Percentiles rank a stretch among this genome's conserved stretches.
Conservation (phyloP, 345 rosid species). For the Chamaenerion angustifolium region DNA sequence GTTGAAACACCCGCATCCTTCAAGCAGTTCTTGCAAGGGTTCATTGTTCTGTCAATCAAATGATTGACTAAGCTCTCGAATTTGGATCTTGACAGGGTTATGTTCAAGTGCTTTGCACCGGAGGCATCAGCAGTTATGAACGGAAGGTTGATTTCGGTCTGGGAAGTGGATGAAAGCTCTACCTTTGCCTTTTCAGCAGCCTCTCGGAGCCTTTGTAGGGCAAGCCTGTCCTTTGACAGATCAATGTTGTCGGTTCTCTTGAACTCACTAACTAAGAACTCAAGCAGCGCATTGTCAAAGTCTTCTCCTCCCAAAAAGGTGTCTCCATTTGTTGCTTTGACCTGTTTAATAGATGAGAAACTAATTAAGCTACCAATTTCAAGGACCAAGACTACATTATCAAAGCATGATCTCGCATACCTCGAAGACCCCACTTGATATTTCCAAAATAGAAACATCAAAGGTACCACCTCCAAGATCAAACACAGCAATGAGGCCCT, state of each 20-base stretch:
- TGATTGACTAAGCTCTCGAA: slow-evolving; percentile 46
- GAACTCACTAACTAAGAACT: slow-evolving; percentile 65
- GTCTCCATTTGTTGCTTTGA: slow-evolving; percentile 92
- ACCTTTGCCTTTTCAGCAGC: slow-evolving; percentile 89
- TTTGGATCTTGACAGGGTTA: slow-evolving; percentile 58
- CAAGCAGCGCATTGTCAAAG: slow-evolving; percentile 65
- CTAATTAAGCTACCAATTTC: not conserved
- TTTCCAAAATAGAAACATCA: slow-evolving; percentile 75
- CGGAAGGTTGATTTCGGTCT: slow-evolving; percentile 72
- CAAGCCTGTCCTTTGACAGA: slow-evolving; percentile 62
- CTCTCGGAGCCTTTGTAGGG: slow-evolving; percentile 84
- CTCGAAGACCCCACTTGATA: slow-evolving; percentile 88
- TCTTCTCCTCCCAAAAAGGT: slow-evolving; percentile 92
- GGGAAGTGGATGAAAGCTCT: slow-evolving; percentile 72
- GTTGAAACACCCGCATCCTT: slow-evolving; percentile 67
- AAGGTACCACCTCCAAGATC: slow-evolving; percentile 91
- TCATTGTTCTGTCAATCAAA: slow-evolving; percentile 58
- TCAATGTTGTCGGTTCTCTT: slow-evolving; percentile 59
- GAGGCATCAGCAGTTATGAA: slow-evolving; percentile 74
- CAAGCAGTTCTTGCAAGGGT: slow-evolving; percentile 60
- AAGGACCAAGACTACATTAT: not conserved
- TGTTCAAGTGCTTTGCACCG: slow-evolving; percentile 76
- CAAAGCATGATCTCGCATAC: slow-evolving; percentile 8
- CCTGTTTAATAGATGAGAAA: slow-evolving; percentile 20
- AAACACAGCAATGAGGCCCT: slow-evolving; percentile 80